phyloP scores from a whole-genome alignment of 2,329 filamentous ascomycete genomes.

The Decorospora gaudefroyi region DNA sequence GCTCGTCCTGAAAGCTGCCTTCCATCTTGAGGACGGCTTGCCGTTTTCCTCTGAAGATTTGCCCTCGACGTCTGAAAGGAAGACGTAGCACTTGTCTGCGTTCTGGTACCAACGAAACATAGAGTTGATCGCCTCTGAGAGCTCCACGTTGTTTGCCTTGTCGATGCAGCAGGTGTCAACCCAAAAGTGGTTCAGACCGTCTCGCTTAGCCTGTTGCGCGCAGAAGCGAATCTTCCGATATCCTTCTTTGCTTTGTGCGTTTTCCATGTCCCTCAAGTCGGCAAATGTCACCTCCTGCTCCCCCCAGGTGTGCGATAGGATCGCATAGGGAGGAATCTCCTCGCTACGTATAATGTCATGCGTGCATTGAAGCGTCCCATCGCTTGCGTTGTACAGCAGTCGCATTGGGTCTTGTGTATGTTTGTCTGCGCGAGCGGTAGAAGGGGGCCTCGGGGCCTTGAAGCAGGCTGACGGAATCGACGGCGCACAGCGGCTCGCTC shows the following conservation, averaged over 20 bases:
- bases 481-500: slow-evolving; percentile 8
- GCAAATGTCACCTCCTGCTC: slow-evolving; percentile 1
- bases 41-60: neutral
- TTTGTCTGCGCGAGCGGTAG: slow-evolving; percentile 11
- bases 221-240: slow-evolving; percentile 23
- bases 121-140: slow-evolving; percentile 23
- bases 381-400: slow-evolving; percentile 14
- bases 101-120: slow-evolving; percentile 29
- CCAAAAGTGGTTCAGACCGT: slow-evolving; percentile 16
- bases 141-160: no score
- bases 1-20: slow-evolving; percentile 9
- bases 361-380: slow-evolving; percentile 14
- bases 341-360: slow-evolving; percentile 5
- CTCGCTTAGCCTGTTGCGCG: slow-evolving; percentile 13
- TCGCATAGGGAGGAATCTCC: slow-evolving; percentile 9
- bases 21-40: neutral
- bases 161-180: no score
- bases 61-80: slow-evolving; percentile 15
- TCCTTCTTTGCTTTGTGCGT: neutral
- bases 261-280: neutral
- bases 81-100: slow-evolving; percentile 24
- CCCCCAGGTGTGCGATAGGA: slow-evolving; percentile 9
- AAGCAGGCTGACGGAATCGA: slow-evolving; percentile 15
- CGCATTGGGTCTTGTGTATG: slow-evolving; percentile 11
- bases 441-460: slow-evolving; percentile 4